Base-by-base conservation (phyloP, 2,329 filamentous ascomycete genomes). In the Colletotrichum abscissum region DNA sequence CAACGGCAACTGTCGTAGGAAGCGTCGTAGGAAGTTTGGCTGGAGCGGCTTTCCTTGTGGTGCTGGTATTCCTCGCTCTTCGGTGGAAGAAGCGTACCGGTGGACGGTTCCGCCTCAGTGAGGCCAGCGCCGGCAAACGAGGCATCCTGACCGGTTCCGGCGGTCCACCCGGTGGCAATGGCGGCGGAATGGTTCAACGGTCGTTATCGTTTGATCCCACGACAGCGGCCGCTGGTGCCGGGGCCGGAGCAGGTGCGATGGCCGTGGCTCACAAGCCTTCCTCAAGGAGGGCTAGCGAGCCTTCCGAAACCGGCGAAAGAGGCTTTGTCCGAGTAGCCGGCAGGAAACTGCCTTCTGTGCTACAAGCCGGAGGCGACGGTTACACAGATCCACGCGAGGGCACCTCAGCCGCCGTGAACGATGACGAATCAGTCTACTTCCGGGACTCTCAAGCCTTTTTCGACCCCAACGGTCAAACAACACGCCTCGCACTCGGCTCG, bases 281-380 rank as follows among this genome's bases (percentile, higher is more conserved):
- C 30, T 87, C 86, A 72, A 83, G 81, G 78, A 74, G 74, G 63
- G 74, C 58, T 69, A 63, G 76, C 75, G 79, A 75, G 62, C 78
- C 78, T 19, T 79, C 79, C 55, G 83, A 84, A 46, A 81, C 79
- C 28, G 86, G 84, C 33, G 90, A 92, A 78, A 84, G 85, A 73
- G 89, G 90, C 0, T 93, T 93, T 79, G 89, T 92, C 74, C 88
- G 90, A 35, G 88, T 93, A 2, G 91, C 91, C 6, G 91, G 91
- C 74, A 87, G 88, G 77, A 93, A 92, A 77, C 80, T 93, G 69
- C 88, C 89, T 4, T 90, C 91, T 2, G 91, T 92, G 11, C 81
- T 93, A 49, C 86, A 90, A 72, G 85, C 85, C 59, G 91, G 91
- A 16, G 91, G 91, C 6, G 91, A 92, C 78, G 91, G 91, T 1